Evolutionary conservation across 345 rosid species (phyloP), one percentile per base, ranked within the genome.

Genomic region (Combretum micranthum): DNA sequence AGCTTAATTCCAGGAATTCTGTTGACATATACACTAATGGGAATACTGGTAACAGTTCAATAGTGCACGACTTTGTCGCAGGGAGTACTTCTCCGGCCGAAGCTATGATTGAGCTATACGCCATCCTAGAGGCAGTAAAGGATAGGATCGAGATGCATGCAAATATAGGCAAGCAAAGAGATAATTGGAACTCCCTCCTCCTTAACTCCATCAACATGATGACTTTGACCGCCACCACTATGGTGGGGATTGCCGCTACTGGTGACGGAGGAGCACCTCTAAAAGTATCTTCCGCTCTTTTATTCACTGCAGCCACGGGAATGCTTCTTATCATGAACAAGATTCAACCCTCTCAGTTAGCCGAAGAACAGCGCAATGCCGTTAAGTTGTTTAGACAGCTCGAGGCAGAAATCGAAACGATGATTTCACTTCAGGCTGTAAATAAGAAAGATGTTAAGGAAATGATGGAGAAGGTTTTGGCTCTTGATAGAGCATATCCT

Each of bases 121-220:
- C n/a, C n/a, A n/a, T n/a, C n/a, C 7, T 69, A 82, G 43, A n/a
- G n/a, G n/a, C n/a, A n/a, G n/a, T n/a, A n/a, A n/a, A n/a, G n/a
- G n/a, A n/a, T n/a, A n/a, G n/a, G n/a, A n/a, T n/a, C n/a, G n/a
- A n/a, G n/a, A n/a, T n/a, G n/a, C n/a, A n/a, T n/a, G n/a, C n/a
- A n/a, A n/a, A n/a, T n/a, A n/a, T n/a, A n/a, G n/a, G n/a, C n/a
- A n/a, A n/a, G n/a, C n/a, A n/a, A n/a, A n/a, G n/a, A n/a, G n/a
- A n/a, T n/a, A n/a, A n/a, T n/a, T n/a, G n/a, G n/a, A n/a, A n/a
- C n/a, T n/a, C n/a, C n/a, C n/a, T n/a, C n/a, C n/a, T n/a, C n/a
- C 71, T 84, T 43, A 84, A 73, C 55, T 82, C 95, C 7, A 63
- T 82, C 64, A 87, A 84, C 71, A 75, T 65, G 82, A 87, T 84